These are phyloP conservation scores for Ulvella scutata DNA, from an alignment of 139 green algal genomes.

Conservation along the genomic window DNA sequence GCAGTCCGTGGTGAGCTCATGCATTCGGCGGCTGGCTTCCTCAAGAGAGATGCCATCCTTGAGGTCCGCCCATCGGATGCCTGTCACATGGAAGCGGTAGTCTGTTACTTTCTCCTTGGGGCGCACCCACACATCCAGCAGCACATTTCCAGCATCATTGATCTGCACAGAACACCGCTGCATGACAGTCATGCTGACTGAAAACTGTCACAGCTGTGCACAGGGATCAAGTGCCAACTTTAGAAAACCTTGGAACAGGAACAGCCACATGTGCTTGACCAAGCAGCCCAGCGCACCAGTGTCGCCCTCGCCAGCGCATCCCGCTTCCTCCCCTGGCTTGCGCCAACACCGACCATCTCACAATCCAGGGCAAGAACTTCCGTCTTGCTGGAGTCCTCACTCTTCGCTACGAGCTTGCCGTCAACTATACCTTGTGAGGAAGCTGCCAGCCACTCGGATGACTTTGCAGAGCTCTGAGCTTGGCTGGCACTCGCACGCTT, in stretches of 20 bases:
- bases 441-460: neutral
- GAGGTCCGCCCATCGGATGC: conserved; percentile 15
- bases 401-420: neutral
- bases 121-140: conserved; percentile 59
- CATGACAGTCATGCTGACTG: neutral
- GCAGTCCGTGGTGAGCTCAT: conserved; percentile 38
- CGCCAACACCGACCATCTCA: conserved; percentile 92
- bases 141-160: conserved; percentile 53
- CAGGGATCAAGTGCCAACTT: neutral
- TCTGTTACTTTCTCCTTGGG: conserved; percentile 62
- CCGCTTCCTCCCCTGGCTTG: conserved; percentile 11
- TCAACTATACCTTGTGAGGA: neutral
- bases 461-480: neutral
- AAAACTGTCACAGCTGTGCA: neutral
- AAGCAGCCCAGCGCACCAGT: too few relatives aligned
- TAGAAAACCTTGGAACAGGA: neutral
- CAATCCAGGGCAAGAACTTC: conserved; percentile 78
- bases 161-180: conserved; percentile 17
- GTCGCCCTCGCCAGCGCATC: conserved; percentile 49
- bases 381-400: conserved; percentile 9
- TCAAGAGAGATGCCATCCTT: neutral
- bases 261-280: neutral
- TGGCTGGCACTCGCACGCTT: neutral
- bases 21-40: conserved; percentile 25
- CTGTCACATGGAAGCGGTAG: conserved; percentile 45